These are phyloP conservation scores for Raphanus sativus DNA, from an alignment of 345 rosid genomes.

Conservation along the genomic window DNA sequence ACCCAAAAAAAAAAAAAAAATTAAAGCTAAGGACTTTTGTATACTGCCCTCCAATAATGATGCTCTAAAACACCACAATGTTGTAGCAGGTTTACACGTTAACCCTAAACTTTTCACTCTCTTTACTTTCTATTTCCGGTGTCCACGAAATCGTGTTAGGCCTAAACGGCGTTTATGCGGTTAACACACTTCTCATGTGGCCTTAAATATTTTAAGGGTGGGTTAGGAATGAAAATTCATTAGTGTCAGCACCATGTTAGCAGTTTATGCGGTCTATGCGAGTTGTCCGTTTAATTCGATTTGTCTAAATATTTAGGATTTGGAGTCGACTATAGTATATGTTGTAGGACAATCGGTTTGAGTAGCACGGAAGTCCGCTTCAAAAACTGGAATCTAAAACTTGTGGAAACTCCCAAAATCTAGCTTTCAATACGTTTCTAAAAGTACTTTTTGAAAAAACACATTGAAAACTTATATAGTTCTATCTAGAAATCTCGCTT, in stretches of 20 bases:
- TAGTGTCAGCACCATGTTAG: not conserved
- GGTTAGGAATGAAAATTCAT: not conserved
- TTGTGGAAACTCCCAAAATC: too few species aligned
- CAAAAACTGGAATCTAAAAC: too few species aligned
- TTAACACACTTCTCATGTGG: not conserved
- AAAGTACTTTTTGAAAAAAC: too few species aligned
- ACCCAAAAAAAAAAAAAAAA: too few species aligned
- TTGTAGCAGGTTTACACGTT: conserved; percentile 13
- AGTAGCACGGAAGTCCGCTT: too few species aligned
- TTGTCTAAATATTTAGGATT: not conserved
- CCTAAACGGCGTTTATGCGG: not conserved
- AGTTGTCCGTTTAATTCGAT: not conserved
- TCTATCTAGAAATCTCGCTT: too few species aligned
- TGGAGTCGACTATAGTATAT: not conserved
- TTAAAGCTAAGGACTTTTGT: too few species aligned
- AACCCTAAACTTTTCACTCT: not conserved
- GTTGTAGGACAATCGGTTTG: not conserved
- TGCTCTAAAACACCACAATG: not conserved
- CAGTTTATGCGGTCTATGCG: not conserved
- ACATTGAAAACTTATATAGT: too few species aligned
- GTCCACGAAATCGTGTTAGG: not conserved
- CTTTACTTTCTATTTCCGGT: not conserved
- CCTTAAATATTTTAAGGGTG: not conserved
- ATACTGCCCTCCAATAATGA: too few species aligned
- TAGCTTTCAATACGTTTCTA: too few species aligned